These are phyloP conservation scores for Corynascus novoguineensis DNA, from an alignment of 495 filamentous ascomycete genomes.

Conservation along the genomic window DNA sequence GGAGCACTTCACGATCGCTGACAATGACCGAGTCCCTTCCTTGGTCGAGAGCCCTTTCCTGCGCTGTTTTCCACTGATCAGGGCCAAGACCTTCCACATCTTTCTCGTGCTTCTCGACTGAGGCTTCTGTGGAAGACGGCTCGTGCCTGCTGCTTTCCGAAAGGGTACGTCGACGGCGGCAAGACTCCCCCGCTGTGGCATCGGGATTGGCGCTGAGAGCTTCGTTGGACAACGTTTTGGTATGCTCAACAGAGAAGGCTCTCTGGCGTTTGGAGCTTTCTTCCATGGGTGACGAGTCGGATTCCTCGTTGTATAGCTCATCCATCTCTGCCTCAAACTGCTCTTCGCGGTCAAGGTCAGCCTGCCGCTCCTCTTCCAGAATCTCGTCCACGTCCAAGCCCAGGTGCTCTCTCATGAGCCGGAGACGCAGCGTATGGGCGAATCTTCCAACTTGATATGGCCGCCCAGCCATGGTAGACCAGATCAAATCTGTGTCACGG, in stretches of 20 bases:
- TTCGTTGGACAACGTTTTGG: constrained; percentile 14
- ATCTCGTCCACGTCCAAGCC: constrained; percentile 91
- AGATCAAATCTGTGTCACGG: constrained; percentile 88
- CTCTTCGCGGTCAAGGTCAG: constrained; percentile 46
- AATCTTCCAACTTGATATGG: constrained; percentile 88
- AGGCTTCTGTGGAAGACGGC: constrained; percentile 31
- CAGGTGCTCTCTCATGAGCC: constrained; percentile 95
- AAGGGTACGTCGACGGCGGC: constrained; percentile 38
- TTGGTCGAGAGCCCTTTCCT: constrained; percentile 48
- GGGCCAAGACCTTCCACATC: constrained; percentile 73
- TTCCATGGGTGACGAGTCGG: constrained; percentile 29
- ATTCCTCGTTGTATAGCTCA: constrained; percentile 42
- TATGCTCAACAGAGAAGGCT: constrained; percentile 4
- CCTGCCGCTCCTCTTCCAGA: constrained; percentile 68
- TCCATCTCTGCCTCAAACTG: constrained; percentile 51
- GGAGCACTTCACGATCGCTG: constrained; percentile 59
- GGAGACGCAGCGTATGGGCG: constrained; percentile 85
- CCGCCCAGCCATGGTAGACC: constrained; percentile 83
- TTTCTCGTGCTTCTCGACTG: constrained; percentile 56
- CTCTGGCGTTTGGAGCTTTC: constrained; percentile 25
- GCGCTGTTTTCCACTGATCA: constrained; percentile 60
- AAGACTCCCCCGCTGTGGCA: constrained; percentile 61
- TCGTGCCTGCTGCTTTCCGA: constrained; percentile 45
- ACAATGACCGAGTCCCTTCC: constrained; percentile 65
- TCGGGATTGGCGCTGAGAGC: constrained; percentile 80